phyloP scores from a whole-genome alignment of 192 early-diverging fungal species.

The Backusella parvicylindrica region DNA sequence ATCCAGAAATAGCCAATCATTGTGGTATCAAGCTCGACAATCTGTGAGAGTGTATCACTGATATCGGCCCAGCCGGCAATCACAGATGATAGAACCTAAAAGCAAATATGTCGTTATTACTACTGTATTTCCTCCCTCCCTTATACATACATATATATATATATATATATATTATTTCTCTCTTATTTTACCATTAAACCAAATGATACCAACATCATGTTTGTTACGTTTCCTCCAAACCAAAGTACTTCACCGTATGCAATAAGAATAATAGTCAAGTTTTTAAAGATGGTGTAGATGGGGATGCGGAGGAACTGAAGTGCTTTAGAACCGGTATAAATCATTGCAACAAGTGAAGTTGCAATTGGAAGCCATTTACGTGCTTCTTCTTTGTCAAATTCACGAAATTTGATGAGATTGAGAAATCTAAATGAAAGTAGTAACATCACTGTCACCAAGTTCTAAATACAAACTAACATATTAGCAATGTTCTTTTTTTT shows the following conservation, averaged over 20 bases:
- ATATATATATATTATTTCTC: too few species aligned
- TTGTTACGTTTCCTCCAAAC: conserved; percentile 79
- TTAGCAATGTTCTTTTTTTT: background rate
- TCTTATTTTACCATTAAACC: conserved; percentile 60
- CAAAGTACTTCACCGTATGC: conserved; percentile 89
- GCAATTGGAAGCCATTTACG: conserved; percentile 86
- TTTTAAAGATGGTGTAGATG: conserved; percentile 98
- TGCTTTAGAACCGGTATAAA: conserved; percentile 95
- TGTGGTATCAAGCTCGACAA: conserved; percentile 36
- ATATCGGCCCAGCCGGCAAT: conserved; percentile 85
- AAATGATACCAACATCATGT: conserved; percentile 81
- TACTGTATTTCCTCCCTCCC: background rate
- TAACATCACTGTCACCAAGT: conserved; percentile 56
- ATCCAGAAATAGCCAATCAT: conserved; percentile 84
- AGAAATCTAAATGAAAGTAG: conserved; percentile 52
- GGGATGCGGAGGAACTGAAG: conserved; percentile 91
- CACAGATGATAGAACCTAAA: conserved; percentile 74
- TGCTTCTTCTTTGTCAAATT: conserved; percentile 59
- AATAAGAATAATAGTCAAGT: conserved; percentile 95
- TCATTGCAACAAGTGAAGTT: conserved; percentile 83
- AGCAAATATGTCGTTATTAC: background rate
- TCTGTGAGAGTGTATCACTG: conserved; percentile 27
- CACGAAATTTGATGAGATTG: conserved; percentile 61
- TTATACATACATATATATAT: too few species aligned
- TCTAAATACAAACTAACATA: conserved; percentile 43